Percentiles rank a stretch among this genome's conserved stretches.
phyloP scores from a whole-genome alignment of 306 rosid genomes.

The Cicer chorassanicum region DNA sequence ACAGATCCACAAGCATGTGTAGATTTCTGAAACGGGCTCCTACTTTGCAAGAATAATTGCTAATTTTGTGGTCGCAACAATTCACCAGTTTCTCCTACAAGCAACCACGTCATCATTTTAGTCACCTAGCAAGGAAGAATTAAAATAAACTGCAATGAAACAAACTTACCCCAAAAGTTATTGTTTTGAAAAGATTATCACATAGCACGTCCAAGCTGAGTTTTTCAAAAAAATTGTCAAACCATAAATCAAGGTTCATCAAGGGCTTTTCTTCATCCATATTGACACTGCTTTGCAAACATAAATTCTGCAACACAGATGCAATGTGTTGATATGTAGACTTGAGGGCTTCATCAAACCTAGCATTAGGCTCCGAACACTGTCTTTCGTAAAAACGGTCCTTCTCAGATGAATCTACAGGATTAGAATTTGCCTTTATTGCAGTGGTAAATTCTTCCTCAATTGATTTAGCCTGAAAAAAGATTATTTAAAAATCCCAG shows the following conservation, averaged over 20 bases:
- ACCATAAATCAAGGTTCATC: slow-evolving; percentile 66
- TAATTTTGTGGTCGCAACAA: slow-evolving; percentile 42
- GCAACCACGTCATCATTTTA: slow-evolving; percentile 35
- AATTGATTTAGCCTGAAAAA: slow-evolving; percentile 59
- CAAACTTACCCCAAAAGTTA: slow-evolving; percentile 67
- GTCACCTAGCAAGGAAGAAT: slow-evolving; percentile 21
- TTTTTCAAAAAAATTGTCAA: slow-evolving; percentile 52
- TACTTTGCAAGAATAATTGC: slow-evolving; percentile 36
- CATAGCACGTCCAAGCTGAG: slow-evolving; percentile 61
- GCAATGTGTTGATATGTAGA: slow-evolving; percentile 56
- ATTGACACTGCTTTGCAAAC: slow-evolving; percentile 44
- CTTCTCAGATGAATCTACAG: slow-evolving; percentile 35
- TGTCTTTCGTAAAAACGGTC: slow-evolving; percentile 25
- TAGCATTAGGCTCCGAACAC: slow-evolving; percentile 42
- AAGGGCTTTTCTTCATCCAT: slow-evolving; percentile 47
- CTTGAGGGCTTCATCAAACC: slow-evolving; percentile 55
- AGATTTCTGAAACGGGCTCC: slow-evolving; percentile 63
- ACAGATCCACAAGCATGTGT: slow-evolving; percentile 46
- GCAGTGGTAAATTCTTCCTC: slow-evolving; percentile 64
- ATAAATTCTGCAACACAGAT: slow-evolving; percentile 55
- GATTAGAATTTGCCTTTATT: slow-evolving; percentile 29
- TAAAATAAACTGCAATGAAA: slow-evolving; percentile 6
- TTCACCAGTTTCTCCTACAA: slow-evolving; percentile 68
- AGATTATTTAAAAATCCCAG: not conserved
- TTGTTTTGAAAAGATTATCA: slow-evolving; percentile 56